Conservation (phyloP, 108 stramenopile genomes). For the Fragilaria crotonensis region DNA sequence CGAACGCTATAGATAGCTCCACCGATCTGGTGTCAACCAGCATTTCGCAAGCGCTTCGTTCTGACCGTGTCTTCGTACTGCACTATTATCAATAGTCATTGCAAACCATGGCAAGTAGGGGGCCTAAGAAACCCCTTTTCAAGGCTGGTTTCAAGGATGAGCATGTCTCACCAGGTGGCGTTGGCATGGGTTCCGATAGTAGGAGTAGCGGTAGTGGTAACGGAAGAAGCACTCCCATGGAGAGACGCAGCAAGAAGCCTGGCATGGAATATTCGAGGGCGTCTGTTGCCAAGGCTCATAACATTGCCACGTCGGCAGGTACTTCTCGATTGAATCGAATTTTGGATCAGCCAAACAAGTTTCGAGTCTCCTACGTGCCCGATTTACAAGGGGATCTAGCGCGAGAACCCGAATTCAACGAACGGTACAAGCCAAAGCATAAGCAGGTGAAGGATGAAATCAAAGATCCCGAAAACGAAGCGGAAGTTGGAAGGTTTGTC, state of each 20-base stretch:
- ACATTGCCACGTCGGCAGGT: constrained; percentile 57
- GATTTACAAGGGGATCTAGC: neutral
- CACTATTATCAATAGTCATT: too few species aligned
- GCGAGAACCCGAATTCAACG: neutral
- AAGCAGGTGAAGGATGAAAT: constrained; percentile 22
- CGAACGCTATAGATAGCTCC: too few species aligned
- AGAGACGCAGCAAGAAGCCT: neutral
- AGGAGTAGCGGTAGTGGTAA: neutral
- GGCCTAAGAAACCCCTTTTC: too few species aligned
- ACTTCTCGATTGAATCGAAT: constrained; percentile 66
- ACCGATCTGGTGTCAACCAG: too few species aligned
- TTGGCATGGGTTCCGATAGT: too few species aligned
- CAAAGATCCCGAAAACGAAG: constrained; percentile 25
- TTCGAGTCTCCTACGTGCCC: neutral
- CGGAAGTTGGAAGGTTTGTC: constrained; percentile 31
- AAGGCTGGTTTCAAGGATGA: too few species aligned
- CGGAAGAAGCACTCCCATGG: neutral
- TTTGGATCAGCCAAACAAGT: constrained; percentile 19
- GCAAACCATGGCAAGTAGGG: too few species aligned
- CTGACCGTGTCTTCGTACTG: too few species aligned
- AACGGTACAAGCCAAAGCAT: neutral
- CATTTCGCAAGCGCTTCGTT: too few species aligned
- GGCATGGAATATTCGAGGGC: neutral
- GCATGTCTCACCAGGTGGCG: too few species aligned
- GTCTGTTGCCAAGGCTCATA: constrained; percentile 34